Conservation (phyloP, 345 rosid species). For the Sonneratia alba region DNA sequence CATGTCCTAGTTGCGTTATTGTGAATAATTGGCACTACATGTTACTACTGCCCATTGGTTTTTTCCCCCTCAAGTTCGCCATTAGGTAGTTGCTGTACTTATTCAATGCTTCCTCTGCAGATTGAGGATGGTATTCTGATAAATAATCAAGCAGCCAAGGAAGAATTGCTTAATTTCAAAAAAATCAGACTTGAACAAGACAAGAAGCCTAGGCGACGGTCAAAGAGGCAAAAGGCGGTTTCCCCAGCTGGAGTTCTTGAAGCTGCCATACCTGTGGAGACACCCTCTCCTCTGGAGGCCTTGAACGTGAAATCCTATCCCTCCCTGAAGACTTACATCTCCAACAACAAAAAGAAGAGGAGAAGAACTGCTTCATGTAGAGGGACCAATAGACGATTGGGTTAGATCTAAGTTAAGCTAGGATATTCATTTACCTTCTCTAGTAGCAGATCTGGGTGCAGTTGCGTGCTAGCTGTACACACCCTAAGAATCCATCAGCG, state of each 20-base stretch:
- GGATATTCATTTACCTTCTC: neutral
- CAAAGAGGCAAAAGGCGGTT: conserved; percentile 19
- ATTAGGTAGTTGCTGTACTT: neutral
- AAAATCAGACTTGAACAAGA: conserved; percentile 17
- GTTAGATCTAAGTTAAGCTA: conserved; percentile 5
- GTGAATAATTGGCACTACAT: neutral
- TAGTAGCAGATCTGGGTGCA: neutral
- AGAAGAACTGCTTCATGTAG: conserved; percentile 30
- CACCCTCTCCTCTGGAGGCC: conserved; percentile 12
- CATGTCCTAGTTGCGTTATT: too few species aligned
- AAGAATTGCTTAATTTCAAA: conserved; percentile 26
- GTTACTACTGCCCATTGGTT: neutral
- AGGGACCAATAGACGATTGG: conserved; percentile 31
- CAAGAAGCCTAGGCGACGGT: conserved; percentile 16
- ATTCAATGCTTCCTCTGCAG: conserved; percentile 13
- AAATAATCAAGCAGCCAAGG: conserved; percentile 32
- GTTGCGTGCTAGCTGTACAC: neutral
- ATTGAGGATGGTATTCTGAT: conserved; percentile 19
- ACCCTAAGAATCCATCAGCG: neutral
- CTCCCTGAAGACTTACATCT: conserved; percentile 33
- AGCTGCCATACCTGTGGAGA: conserved; percentile 2
- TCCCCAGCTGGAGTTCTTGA: neutral
- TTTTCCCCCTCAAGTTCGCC: too few species aligned
- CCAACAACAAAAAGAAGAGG: conserved; percentile 39
- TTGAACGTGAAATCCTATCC: conserved; percentile 20